Conservation (phyloP, 495 filamentous ascomycete species). For the Usnea hakonensis region DNA sequence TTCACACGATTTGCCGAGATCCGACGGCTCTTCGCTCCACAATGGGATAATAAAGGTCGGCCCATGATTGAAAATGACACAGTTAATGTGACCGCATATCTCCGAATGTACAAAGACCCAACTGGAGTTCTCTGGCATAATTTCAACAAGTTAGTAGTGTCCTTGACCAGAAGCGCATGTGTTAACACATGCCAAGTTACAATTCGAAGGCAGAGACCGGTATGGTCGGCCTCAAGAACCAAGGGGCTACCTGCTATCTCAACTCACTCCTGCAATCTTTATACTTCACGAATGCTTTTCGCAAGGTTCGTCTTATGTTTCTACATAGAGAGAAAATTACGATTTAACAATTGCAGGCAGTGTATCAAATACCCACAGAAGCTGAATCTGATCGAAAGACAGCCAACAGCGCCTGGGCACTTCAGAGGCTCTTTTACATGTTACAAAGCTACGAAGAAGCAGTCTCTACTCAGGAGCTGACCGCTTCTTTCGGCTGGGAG, state of each 20-base stretch:
- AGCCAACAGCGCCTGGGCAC: slow-evolving; percentile 82
- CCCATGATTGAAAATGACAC: slow-evolving; percentile 84
- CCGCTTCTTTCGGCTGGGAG: slow-evolving; percentile 95
- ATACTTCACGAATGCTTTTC: slow-evolving; percentile 95
- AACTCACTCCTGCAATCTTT: slow-evolving; percentile 96
- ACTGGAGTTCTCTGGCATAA: slow-evolving; percentile 99
- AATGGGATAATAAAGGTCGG: slow-evolving; percentile 58
- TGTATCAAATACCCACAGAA: slow-evolving; percentile 91
- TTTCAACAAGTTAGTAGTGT: slow-evolving; percentile 67
- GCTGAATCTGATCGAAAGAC: slow-evolving; percentile 57
- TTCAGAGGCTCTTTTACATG: slow-evolving; percentile 91
- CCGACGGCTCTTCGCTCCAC: slow-evolving; percentile 65
- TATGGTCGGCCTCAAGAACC: slow-evolving; percentile 93
- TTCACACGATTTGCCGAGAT: slow-evolving; percentile 90
- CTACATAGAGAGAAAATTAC: slow-evolving; percentile 14
- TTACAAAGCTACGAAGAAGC: slow-evolving; percentile 75
- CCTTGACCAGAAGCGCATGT: background rate
- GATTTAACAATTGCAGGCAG: slow-evolving; percentile 51
- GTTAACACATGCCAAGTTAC: slow-evolving; percentile 50
- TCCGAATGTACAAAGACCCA: slow-evolving; percentile 90
- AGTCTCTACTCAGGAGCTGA: slow-evolving; percentile 87
- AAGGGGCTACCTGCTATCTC: slow-evolving; percentile 96
- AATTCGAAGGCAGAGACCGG: slow-evolving; percentile 98
- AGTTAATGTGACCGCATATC: slow-evolving; percentile 84
- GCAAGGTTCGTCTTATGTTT: slow-evolving; percentile 58